Percentiles rank a stretch among this genome's conserved stretches.
phyloP scores from a whole-genome alignment of 305 asterid species.

The Andrographis paniculata region DNA sequence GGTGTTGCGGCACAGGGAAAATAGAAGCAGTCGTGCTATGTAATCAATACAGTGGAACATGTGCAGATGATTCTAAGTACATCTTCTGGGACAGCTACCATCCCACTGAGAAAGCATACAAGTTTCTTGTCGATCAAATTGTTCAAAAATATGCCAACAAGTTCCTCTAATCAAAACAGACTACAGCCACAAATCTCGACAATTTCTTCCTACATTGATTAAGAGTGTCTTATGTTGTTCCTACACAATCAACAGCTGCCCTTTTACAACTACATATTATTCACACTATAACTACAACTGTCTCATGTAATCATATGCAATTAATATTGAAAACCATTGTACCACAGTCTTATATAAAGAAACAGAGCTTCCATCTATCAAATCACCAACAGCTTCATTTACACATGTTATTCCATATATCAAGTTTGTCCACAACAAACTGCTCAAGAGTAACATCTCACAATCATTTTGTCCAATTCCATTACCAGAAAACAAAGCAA shows the following conservation, averaged over 20 bases:
- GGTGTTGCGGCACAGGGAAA: conserved; percentile 85
- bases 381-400: too few species aligned
- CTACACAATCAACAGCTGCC: conserved; percentile 9
- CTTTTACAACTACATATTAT: too few species aligned
- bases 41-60: conserved; percentile 34
- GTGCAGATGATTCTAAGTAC: conserved; percentile 44
- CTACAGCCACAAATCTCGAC: neutral
- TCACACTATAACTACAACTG: too few species aligned
- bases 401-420: too few species aligned
- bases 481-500: too few species aligned
- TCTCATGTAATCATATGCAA: too few species aligned
- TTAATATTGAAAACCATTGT: too few species aligned
- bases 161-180: conserved; percentile 17
- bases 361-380: too few species aligned
- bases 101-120: conserved; percentile 66
- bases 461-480: too few species aligned
- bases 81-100: conserved; percentile 92
- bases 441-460: too few species aligned
- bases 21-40: conserved; percentile 51
- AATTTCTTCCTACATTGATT: neutral
- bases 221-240: neutral
- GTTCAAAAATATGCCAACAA: conserved; percentile 22
- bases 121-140: conserved; percentile 29
- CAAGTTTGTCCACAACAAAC: too few species aligned
- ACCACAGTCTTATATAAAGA: too few species aligned